Percentiles rank a stretch among this genome's conserved stretches.
Conservation (phyloP, 345 rosid genomes). For the Linum lewisii region DNA sequence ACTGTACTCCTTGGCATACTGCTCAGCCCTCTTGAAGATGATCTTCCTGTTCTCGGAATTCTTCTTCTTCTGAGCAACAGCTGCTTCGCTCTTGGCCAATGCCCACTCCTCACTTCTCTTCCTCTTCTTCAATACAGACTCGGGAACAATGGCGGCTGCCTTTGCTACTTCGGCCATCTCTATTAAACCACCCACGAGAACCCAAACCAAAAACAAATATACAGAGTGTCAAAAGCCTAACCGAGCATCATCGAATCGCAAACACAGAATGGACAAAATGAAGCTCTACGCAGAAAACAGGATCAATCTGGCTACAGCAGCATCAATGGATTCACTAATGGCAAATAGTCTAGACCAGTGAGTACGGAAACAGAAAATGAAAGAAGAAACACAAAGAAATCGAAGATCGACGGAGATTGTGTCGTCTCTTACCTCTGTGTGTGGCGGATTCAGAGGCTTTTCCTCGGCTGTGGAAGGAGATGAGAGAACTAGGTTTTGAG, state of each 20-base stretch:
- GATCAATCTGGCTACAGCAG: background rate
- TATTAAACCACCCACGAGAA: background rate
- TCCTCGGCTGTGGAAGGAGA: no score
- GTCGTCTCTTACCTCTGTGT: no score
- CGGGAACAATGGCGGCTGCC: conserved; percentile 3
- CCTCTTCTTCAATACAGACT: conserved; percentile 9
- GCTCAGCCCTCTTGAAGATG: conserved; percentile 5
- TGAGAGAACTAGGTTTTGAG: no score
- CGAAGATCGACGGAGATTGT: no score
- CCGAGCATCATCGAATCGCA: no score
- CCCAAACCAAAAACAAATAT: background rate
- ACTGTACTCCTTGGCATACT: conserved; percentile 6
- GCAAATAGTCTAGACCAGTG: background rate
- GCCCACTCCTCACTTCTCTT: conserved; percentile 9
- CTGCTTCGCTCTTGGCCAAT: conserved; percentile 1
- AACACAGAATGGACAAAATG: background rate
- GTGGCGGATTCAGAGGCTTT: no score
- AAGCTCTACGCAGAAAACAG: background rate
- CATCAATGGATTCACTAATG: background rate
- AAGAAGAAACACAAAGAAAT: no score
- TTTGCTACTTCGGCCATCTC: conserved; percentile 9
- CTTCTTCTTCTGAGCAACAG: conserved; percentile 7
- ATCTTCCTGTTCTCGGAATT: conserved; percentile 7
- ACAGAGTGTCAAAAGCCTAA: background rate
- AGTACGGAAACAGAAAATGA: no score